Evolutionary conservation across 805 yeast species (phyloP).

Genomic region (Peterozyma toletana): DNA sequence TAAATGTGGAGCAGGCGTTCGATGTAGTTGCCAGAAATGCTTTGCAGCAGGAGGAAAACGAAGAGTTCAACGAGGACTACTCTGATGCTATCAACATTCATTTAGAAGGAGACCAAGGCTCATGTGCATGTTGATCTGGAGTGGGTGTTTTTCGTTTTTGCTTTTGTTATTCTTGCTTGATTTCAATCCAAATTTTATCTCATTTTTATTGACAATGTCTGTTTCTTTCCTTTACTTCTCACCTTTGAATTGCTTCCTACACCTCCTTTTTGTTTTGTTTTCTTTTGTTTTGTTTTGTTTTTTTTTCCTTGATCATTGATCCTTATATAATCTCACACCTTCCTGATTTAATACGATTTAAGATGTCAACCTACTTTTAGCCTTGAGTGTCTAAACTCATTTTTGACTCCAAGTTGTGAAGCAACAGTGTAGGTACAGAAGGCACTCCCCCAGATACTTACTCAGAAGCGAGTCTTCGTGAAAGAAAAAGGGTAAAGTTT

Average conservation of each 20-base stretch:
- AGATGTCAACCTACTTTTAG: too few species aligned
- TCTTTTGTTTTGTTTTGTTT: background rate
- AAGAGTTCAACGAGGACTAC: constrained; percentile 88
- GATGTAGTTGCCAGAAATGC: constrained; percentile 96
- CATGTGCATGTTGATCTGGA: constrained; percentile 60
- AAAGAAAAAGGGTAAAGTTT: background rate
- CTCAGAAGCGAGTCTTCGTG: too few species aligned
- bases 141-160: background rate
- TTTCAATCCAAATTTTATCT: background rate
- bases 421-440: background rate
- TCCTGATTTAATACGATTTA: too few species aligned
- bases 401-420: too few species aligned
- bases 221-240: background rate
- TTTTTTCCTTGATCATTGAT: background rate
- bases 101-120: constrained; percentile 70
- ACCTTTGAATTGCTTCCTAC: background rate
- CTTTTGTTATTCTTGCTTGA: background rate
- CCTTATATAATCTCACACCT: too few species aligned
- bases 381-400: too few species aligned
- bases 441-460: too few species aligned
- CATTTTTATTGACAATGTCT: background rate
- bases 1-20: constrained; percentile 91
- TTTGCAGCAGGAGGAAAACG: constrained; percentile 87
- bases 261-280: background rate
- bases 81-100: constrained; percentile 95